Evolutionary conservation across 225 moss, liverwort and hornwort genomes (phyloP).

Genomic region (Straminergon stramineum): DNA sequence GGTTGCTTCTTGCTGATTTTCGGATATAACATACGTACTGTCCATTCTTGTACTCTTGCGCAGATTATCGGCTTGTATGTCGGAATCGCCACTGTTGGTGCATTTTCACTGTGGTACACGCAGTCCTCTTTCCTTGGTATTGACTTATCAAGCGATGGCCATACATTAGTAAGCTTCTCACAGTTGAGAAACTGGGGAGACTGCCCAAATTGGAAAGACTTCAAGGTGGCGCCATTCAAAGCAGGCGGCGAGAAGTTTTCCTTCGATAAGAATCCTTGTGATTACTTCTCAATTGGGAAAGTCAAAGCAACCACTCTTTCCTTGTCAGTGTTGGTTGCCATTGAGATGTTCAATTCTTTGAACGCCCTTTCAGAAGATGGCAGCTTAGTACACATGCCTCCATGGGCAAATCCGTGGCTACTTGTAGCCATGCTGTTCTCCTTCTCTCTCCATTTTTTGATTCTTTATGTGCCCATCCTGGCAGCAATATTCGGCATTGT

Average conservation of each 20-base stretch:
- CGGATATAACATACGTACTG: background rate
- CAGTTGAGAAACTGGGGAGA: slow-evolving; percentile 68
- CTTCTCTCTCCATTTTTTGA: slow-evolving; percentile 64
- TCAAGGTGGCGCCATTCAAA: slow-evolving; percentile 65
- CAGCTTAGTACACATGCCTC: slow-evolving; percentile 72
- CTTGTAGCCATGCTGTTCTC: slow-evolving; percentile 65
- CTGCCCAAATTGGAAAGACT: slow-evolving; percentile 68
- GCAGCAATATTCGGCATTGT: slow-evolving; percentile 36
- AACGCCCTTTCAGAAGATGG: slow-evolving; percentile 89
- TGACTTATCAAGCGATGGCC: slow-evolving; percentile 63
- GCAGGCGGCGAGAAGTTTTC: slow-evolving; percentile 56
- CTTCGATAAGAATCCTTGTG: slow-evolving; percentile 68
- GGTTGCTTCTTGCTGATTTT: background rate
- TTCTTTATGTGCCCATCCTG: slow-evolving; percentile 58
- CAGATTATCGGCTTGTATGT: slow-evolving; percentile 86
- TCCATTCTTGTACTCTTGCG: background rate
- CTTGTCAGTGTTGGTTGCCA: slow-evolving; percentile 81
- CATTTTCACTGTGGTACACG: slow-evolving; percentile 73
- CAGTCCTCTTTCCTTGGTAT: slow-evolving; percentile 76
- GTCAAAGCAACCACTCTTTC: slow-evolving; percentile 83
- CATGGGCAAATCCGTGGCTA: slow-evolving; percentile 77
- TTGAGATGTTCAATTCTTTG: slow-evolving; percentile 84
- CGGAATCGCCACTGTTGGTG: slow-evolving; percentile 75
- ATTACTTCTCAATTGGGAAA: slow-evolving; percentile 74
- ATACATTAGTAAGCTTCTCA: slow-evolving; percentile 49